Base-by-base conservation (phyloP, 345 rosid genomes). In the Eutrema heterophyllum region DNA sequence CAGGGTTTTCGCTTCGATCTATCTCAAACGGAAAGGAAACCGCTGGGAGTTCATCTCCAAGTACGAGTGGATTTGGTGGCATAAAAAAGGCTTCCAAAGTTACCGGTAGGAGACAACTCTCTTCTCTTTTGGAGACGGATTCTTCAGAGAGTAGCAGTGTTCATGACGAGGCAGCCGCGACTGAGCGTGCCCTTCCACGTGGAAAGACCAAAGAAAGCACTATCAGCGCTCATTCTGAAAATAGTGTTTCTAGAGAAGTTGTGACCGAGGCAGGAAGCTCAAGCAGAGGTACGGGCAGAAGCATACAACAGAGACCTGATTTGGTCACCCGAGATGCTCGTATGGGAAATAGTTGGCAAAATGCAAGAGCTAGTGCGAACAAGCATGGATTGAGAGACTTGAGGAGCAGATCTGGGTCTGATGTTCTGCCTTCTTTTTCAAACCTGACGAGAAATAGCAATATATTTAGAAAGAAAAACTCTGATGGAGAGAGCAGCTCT, bases 401-500 rank as follows among this genome's bases (percentile, higher is more conserved):
- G 59, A 81, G 74, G 70, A 83, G 79, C 85, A 87, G 84, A 75
- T 79, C 89, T 33, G 70, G 65, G 11, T 60, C 89, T 54, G 91
- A 87, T 64, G 85, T 78, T 74, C 45, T 63, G 67, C 77, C 86
- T 15, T 50, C 86, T 5, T 83, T 83, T 79, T 75, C 88, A 75
- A 81, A 68, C 71, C 60, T 74, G 38, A 59, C 64, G 45, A 80
- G 81, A 60, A 84, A 80, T 78, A 83, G 75, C 58, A 85, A 71
- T 58, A 12, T 62, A 2, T 32, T 75, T 21, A 90, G 82, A 79
- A 88, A 82, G 82, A 86, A 86, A 80, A 78, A 18, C 70, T 79
- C 72, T 76, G 90, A 84, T 40, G 92, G 86, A 70, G 95, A 85
- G 76, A 83, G 90, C 66, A 91, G 95, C 77, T 84, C 92, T 54